Percentiles rank a stretch among this genome's conserved stretches.
phyloP scores from a whole-genome alignment of 2,329 filamentous ascomycete species.

The Penicillium sp. region DNA sequence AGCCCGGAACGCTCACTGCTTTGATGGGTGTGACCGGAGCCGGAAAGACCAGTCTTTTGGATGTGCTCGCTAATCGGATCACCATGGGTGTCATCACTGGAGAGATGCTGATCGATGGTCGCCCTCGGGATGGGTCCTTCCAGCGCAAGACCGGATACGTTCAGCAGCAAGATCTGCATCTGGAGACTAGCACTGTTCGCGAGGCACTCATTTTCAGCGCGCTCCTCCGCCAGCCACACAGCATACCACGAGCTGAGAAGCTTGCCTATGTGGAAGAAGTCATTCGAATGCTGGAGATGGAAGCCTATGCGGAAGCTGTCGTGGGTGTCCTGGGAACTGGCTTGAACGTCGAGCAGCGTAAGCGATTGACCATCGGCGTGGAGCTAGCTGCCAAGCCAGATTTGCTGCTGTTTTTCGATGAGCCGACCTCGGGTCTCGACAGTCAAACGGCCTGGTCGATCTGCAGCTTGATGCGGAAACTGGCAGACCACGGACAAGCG shows the following conservation, averaged over 20 bases:
- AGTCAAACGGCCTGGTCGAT: constrained; percentile 92
- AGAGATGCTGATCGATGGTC: constrained; percentile 77
- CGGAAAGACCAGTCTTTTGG: constrained; percentile 84
- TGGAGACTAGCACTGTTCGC: constrained; percentile 79
- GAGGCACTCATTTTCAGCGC: constrained; percentile 86
- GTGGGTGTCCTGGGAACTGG: constrained; percentile 84
- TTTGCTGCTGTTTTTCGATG: constrained; percentile 84
- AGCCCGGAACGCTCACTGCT: constrained; percentile 83
- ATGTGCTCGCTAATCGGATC: constrained; percentile 78
- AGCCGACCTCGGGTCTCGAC: constrained; percentile 89
- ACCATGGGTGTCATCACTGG: constrained; percentile 85
- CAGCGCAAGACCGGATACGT: constrained; percentile 56
- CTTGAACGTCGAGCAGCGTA: constrained; percentile 62
- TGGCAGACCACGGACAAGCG: constrained; percentile 85
- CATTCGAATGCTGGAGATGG: constrained; percentile 85
- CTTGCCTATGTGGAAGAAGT: constrained; percentile 83
- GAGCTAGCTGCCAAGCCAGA: constrained; percentile 89
- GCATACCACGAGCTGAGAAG: constrained; percentile 70
- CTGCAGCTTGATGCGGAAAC: constrained; percentile 78
- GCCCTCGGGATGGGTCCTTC: constrained; percentile 73
- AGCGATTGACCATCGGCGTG: constrained; percentile 85
- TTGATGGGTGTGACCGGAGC: constrained; percentile 89
- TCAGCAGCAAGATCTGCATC: constrained; percentile 86
- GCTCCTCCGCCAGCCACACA: constrained; percentile 77
- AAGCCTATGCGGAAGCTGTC: constrained; percentile 82